phyloP scores from a whole-genome alignment of 1,284 basidiomycete genomes.

The Apiotrichum siamense region DNA sequence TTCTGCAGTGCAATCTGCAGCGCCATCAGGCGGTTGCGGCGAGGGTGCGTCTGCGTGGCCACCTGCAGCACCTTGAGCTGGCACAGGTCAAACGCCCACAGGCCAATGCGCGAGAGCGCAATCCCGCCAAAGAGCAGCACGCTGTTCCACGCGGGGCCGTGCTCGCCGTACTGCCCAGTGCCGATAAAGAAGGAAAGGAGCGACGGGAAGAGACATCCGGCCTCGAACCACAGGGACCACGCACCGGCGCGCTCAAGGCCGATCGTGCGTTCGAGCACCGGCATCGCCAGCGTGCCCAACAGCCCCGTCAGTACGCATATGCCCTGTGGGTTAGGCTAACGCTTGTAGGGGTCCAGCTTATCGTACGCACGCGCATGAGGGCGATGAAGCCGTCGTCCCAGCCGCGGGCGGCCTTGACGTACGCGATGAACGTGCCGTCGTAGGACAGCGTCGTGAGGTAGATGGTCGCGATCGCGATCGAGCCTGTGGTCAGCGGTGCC shows the following conservation, averaged over 20 bases:
- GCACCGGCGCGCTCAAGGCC: conserved; percentile 50
- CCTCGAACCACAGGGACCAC: conserved; percentile 49
- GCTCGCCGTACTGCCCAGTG: conserved; percentile 28
- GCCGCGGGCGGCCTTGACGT: conserved; percentile 35
- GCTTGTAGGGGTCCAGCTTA: neutral
- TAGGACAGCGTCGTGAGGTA: conserved; percentile 52
- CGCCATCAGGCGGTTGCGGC: conserved; percentile 44
- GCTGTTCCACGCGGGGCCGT: conserved; percentile 33
- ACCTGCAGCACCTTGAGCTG: conserved; percentile 47
- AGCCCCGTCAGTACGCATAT: conserved; percentile 49
- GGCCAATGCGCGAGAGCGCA: conserved; percentile 38
- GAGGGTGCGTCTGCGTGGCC: conserved; percentile 42
- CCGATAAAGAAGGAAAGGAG: conserved; percentile 32
- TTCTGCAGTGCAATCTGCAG: conserved; percentile 48
- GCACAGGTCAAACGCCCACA: conserved; percentile 51
- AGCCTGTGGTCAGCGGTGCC: conserved; percentile 23
- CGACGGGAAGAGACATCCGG: conserved; percentile 38
- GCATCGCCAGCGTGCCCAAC: conserved; percentile 50
- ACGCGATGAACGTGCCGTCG: conserved; percentile 41
- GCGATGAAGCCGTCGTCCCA: conserved; percentile 48
- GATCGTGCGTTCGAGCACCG: conserved; percentile 44
- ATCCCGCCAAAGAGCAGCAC: conserved; percentile 35
- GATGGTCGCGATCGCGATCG: conserved; percentile 44
- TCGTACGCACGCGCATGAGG: conserved; percentile 39
- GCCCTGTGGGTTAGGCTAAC: too few relatives aligned